Evolutionary conservation across 768 basidiomycete species (phyloP).

Genomic region (Ramaria rubella): DNA sequence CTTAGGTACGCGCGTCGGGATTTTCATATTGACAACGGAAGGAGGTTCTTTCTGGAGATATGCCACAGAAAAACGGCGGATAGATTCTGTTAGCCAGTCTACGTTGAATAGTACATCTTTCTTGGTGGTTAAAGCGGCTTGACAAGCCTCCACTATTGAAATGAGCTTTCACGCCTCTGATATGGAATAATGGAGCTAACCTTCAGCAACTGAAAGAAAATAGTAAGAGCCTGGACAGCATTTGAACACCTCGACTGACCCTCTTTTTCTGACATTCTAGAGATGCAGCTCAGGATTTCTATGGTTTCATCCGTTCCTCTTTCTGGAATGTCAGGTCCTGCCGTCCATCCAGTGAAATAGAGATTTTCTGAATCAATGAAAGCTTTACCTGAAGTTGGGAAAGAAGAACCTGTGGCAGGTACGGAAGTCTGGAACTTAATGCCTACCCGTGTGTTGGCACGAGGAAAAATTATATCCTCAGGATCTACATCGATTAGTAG

Average conservation of each 20-base stretch:
- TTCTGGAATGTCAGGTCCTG: conserved; percentile 36
- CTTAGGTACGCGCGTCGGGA: conserved; percentile 53
- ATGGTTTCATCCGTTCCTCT: conserved; percentile 68
- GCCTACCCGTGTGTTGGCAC: conserved; percentile 85
- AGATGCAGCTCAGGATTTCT: conserved; percentile 61
- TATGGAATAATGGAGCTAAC: conserved; percentile 29
- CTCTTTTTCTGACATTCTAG: conserved; percentile 59
- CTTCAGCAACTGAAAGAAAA: conserved; percentile 43
- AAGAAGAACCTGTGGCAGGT: conserved; percentile 17
- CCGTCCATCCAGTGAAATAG: not conserved
- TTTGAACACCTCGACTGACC: conserved; percentile 36
- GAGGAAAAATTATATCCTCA: conserved; percentile 94
- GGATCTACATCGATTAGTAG: conserved; percentile 52
- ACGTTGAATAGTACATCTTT: conserved; percentile 49
- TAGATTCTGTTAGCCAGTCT: conserved; percentile 78
- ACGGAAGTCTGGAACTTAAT: conserved; percentile 75
- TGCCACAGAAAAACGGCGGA: conserved; percentile 66
- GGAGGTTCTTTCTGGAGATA: conserved; percentile 50
- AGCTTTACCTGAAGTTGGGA: conserved; percentile 2
- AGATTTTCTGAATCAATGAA: not conserved
- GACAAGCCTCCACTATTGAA: conserved; percentile 59
- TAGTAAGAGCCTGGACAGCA: conserved; percentile 11
- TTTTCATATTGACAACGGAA: conserved; percentile 58
- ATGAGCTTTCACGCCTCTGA: not conserved
- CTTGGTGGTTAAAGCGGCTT: conserved; percentile 47